Evolutionary conservation across 805 yeast species (phyloP), one percentile per base, ranked within the genome.

Genomic region (Yarrowia deformans): DNA sequence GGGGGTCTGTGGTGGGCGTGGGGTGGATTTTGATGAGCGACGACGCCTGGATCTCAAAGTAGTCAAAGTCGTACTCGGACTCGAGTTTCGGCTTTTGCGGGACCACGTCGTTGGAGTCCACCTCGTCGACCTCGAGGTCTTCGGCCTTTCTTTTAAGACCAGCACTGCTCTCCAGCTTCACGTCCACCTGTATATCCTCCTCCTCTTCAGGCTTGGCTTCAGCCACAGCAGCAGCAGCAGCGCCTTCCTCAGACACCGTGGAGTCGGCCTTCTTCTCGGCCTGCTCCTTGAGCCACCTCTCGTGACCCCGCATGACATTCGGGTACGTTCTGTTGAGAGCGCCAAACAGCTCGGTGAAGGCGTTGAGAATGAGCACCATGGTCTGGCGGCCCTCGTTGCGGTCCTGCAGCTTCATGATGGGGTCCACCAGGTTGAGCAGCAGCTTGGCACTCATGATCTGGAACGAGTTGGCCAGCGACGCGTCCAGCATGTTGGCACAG

Each of bases 391-490:
- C 90, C 71, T 95, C 97, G 35, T 86, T 84, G 72, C 90, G 90
- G 67, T 90, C 90, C 49, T 90, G 93, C 73, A 93, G 78, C 74
- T 90, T 90, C 85, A 90, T 84, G 48, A 95, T 90, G 54, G 97
- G 82, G 73, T 96, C 99, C 23, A 95, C 94, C 74, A 96, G 81
- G 77, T 95, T 96, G 71, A 94, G 79, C 40, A 95, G 79, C 40
- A 95, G 81, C 78, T 93, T 94, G 2, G 98, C 97, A 79, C 97
- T 90, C 98, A 95, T 93, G 10, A 93, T 90, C 77, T 96, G 98
- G 45, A 93, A 97, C 8, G 97, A 90, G 71, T 91, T 84, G 0
- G 97, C 95, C 72, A 95, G 80, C 0, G 93, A 81, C 71, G 86
- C 87, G 76, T 96, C 98, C 73, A 90, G 89, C 71, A 95, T 80